phyloP scores from a whole-genome alignment of 1,284 basidiomycete genomes.

The Papiliotrema laurentii region DNA sequence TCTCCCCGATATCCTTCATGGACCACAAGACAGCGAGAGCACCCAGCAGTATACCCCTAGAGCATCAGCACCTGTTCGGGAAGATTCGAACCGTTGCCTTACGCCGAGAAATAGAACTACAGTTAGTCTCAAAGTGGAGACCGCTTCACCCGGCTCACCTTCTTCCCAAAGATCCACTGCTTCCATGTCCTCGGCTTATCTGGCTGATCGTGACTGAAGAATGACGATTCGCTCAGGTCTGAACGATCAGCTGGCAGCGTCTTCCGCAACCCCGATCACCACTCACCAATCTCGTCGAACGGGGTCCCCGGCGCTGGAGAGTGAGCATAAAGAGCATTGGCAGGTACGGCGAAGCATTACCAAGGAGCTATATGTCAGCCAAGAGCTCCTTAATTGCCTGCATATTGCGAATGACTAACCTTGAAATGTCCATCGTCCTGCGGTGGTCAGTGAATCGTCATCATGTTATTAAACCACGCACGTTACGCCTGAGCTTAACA shows the following conservation, averaged over 20 bases:
- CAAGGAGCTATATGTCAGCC: conserved; percentile 15
- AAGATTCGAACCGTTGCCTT: not conserved
- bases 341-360: conserved; percentile 9
- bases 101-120: not conserved
- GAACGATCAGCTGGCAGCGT: not conserved
- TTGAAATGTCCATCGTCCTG: conserved; percentile 31
- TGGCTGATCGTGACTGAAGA: conserved; percentile 14
- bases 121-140: not conserved
- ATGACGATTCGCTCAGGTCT: conserved; percentile 33
- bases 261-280: not conserved
- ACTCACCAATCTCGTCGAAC: conserved; percentile 43
- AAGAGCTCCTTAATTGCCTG: not conserved
- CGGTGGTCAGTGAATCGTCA: not conserved
- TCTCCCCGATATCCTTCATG: conserved; percentile 15
- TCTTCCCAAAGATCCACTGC: conserved; percentile 25
- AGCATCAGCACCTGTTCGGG: not conserved
- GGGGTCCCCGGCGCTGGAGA: conserved; percentile 44
- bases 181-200: conserved; percentile 13
- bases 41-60: conserved; percentile 22
- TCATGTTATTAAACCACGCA: conserved; percentile 9
- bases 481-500: conserved; percentile 35
- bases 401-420: conserved; percentile 11
- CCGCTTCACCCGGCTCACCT: conserved; percentile 8
- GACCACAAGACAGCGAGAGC: conserved; percentile 16
- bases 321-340: not conserved